Evolutionary conservation across 306 rosid genomes (phyloP).

Genomic region (Pyrus pyrifolia): DNA sequence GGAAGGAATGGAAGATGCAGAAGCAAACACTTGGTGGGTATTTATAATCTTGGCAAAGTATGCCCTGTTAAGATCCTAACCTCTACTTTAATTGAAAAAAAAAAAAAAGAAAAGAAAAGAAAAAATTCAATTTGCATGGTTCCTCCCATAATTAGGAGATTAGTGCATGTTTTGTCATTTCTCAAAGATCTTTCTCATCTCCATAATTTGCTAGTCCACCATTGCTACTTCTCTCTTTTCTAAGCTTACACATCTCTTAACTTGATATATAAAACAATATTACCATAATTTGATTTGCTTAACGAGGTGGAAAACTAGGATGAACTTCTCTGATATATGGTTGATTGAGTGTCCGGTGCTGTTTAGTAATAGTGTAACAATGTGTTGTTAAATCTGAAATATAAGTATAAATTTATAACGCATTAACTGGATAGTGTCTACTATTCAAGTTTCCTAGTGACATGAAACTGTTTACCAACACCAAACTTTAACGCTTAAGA

Average conservation of each 20-base stretch:
- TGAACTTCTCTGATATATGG: background rate
- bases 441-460: background rate
- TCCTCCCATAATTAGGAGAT: too few species aligned
- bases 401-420: too few species aligned
- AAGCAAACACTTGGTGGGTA: conserved; percentile 1
- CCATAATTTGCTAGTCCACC: background rate
- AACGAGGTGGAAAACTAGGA: background rate
- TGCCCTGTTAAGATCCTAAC: background rate
- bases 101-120: background rate
- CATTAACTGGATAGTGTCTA: background rate
- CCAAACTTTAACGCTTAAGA: background rate
- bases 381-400: background rate
- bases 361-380: background rate
- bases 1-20: background rate
- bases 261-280: background rate
- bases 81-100: background rate
- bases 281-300: background rate
- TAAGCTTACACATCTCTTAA: background rate
- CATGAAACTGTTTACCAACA: background rate
- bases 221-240: background rate
- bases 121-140: conserved; percentile 15
- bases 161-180: background rate
- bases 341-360: background rate
- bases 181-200: background rate
- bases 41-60: conserved; percentile 12